phyloP scores from a whole-genome alignment of 202 grass and related monocot species.

The Schoenoplectus triqueter region DNA sequence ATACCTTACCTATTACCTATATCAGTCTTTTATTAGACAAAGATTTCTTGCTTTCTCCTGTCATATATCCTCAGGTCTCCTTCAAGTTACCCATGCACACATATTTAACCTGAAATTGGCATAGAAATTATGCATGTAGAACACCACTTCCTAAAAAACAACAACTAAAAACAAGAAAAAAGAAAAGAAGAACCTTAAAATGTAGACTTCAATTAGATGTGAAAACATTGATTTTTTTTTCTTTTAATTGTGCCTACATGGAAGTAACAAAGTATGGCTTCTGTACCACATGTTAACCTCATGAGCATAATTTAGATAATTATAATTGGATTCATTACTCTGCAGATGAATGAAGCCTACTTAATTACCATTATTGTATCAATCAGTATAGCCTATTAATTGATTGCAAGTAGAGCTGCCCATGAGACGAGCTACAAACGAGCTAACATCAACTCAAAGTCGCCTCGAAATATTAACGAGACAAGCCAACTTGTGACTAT shows the following conservation, averaged over 20 bases:
- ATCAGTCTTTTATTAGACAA: conserved; percentile 23
- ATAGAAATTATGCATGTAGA: not conserved
- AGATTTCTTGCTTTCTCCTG: not conserved
- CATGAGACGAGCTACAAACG: no score
- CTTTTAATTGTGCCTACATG: not conserved
- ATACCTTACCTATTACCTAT: no score
- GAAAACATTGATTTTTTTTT: not conserved
- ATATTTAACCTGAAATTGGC: conserved; percentile 81
- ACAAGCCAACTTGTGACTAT: no score
- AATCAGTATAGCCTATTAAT: not conserved
- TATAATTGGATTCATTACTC: not conserved
- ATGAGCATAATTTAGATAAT: not conserved
- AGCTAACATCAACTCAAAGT: no score
- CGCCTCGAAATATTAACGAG: no score
- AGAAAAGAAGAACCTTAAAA: not conserved
- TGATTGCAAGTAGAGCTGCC: not conserved
- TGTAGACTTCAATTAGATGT: no score
- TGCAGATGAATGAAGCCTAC: not conserved
- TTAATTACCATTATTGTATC: not conserved
- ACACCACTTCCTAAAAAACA: not conserved
- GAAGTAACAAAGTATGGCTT: not conserved
- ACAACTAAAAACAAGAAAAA: not conserved
- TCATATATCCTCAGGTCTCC: conserved; percentile 33
- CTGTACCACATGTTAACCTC: not conserved
- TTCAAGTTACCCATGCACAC: conserved; percentile 86